These are phyloP conservation scores for Puccinia coronata DNA, from an alignment of 1,284 basidiomycete species.

Conservation along the genomic window DNA sequence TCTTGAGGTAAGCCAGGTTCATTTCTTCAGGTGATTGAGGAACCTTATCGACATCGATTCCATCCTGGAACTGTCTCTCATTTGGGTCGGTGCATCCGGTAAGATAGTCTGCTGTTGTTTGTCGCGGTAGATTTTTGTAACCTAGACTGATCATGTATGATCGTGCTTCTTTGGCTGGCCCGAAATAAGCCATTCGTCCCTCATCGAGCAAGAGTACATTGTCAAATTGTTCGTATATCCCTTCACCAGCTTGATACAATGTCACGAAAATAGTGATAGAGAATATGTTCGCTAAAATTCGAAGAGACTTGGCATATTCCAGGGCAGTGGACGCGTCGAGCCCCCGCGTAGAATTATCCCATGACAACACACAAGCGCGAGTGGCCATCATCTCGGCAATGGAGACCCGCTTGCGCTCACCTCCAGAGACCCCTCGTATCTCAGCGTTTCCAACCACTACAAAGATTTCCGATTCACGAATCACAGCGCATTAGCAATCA, in stretches of 20 bases:
- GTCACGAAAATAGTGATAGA: conserved; percentile 57
- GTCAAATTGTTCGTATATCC: conserved; percentile 63
- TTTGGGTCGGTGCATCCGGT: conserved; percentile 61
- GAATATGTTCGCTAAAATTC: conserved; percentile 64
- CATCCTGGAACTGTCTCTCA: conserved; percentile 59
- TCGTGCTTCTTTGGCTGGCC: conserved; percentile 71
- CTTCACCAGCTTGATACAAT: conserved; percentile 67
- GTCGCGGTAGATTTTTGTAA: conserved; percentile 64
- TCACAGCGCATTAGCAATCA: not conserved
- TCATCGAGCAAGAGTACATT: conserved; percentile 71
- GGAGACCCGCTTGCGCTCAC: conserved; percentile 66
- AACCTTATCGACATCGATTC: conserved; percentile 53
- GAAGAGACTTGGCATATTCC: conserved; percentile 65
- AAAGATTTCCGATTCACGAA: conserved; percentile 55
- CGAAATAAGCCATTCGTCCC: conserved; percentile 81
- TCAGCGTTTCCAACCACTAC: conserved; percentile 61
- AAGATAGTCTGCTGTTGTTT: conserved; percentile 67
- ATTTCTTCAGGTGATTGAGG: conserved; percentile 55
- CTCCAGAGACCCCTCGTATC: conserved; percentile 66
- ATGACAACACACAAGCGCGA: conserved; percentile 56
- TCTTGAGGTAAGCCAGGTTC: conserved; percentile 68
- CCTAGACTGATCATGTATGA: conserved; percentile 76
- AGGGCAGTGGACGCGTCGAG: conserved; percentile 68
- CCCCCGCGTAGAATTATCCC: conserved; percentile 69
- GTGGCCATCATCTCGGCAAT: conserved; percentile 66